Percentiles rank a stretch among this genome's conserved stretches.
These are phyloP conservation scores for Hordeum vulgare DNA, from an alignment of 176 grass and related monocot species.

Conservation along the genomic window MorexV3_pseudomolecules_assembly NC_058520.1:583953618-583954117, in stretches of 20 bases:
- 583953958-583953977: background rate
- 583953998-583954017: background rate
- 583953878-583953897: background rate
- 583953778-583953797: background rate
- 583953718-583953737: slow-evolving; percentile 30
- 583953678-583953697: slow-evolving; percentile 20
- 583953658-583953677: slow-evolving; percentile 38
- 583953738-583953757: slow-evolving; percentile 8
- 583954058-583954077: background rate
- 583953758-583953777: slow-evolving; percentile 34
- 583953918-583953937: background rate
- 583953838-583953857: slow-evolving; percentile 14
- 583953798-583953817: slow-evolving; percentile 8
- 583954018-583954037: background rate
- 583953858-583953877: background rate
- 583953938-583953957: slow-evolving; percentile 12
- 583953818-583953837: slow-evolving; percentile 39
- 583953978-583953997: background rate
- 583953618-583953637: slow-evolving; percentile 25
- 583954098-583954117: slow-evolving; percentile 17
- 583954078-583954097: background rate
- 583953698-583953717: slow-evolving; percentile 43
- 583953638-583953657: slow-evolving; percentile 55
- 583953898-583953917: slow-evolving; percentile 20
- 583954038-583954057: background rate